These are phyloP conservation scores for Podospora appendiculata DNA, from an alignment of 495 filamentous ascomycete genomes.

Conservation along the genomic window DNA sequence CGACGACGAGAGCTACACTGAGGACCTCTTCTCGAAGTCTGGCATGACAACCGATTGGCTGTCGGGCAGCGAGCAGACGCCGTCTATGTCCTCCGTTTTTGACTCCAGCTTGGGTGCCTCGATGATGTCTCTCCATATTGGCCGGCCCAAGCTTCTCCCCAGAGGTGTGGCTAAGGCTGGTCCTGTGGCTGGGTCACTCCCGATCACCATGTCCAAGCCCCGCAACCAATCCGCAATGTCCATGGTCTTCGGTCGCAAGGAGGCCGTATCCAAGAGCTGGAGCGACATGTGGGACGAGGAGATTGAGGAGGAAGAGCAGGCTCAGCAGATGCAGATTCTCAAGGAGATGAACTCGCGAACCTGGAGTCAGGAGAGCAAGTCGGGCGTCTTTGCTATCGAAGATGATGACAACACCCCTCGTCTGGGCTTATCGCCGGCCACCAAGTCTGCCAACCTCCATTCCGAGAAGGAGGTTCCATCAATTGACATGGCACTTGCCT, in stretches of 20 bases:
- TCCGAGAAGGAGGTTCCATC: constrained; percentile 33
- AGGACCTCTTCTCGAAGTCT: constrained; percentile 82
- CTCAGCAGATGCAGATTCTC: constrained; percentile 51
- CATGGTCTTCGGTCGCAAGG: constrained; percentile 67
- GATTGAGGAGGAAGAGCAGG: constrained; percentile 58
- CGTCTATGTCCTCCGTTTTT: constrained; percentile 71
- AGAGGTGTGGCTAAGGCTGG: constrained; percentile 23
- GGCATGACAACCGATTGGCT: constrained; percentile 68
- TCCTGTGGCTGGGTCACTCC: constrained; percentile 66
- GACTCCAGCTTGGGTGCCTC: constrained; percentile 70
- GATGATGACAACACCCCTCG: constrained; percentile 37
- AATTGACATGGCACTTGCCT: constrained; percentile 30
- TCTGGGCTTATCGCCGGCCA: constrained; percentile 42
- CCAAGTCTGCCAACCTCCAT: constrained; percentile 35
- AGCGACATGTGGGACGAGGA: constrained; percentile 95
- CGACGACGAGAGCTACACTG: constrained; percentile 66
- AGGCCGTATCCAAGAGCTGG: constrained; percentile 89
- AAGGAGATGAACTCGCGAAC: constrained; percentile 72
- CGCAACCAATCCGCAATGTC: constrained; percentile 61
- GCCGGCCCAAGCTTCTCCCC: constrained; percentile 23
- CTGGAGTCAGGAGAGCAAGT: constrained; percentile 70
- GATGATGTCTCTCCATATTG: constrained; percentile 48
- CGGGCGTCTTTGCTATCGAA: constrained; percentile 26
- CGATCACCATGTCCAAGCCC: constrained; percentile 56
- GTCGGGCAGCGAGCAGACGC: constrained; percentile 56